These are phyloP conservation scores for Zygosaccharomyces sapae DNA, from an alignment of 1,139 yeast species.

Conservation along the genomic window DNA sequence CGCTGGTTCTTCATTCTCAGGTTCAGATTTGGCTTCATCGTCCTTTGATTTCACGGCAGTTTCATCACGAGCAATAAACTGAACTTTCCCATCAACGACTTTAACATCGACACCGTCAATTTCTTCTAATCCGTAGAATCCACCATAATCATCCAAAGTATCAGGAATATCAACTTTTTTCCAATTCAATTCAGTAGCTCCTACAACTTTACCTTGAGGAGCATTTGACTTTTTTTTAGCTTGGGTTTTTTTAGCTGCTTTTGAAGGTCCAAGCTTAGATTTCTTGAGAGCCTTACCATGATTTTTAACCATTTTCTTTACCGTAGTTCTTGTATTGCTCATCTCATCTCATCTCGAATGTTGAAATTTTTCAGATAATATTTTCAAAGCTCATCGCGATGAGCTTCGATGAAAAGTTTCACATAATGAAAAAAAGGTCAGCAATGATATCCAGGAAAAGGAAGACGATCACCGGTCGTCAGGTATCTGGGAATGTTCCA, in stretches of 20 bases:
- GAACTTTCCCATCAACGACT: conserved; percentile 56
- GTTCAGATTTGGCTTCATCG: conserved; percentile 13
- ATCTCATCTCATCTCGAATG: conserved; percentile 18
- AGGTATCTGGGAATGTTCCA: conserved; percentile 24
- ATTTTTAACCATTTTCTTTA: conserved; percentile 11
- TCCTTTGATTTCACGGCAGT: conserved; percentile 8
- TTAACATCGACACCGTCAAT: conserved; percentile 86
- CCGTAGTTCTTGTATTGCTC: conserved; percentile 12
- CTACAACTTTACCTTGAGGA: conserved; percentile 41
- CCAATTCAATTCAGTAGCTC: conserved; percentile 62
- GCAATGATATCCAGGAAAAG: conserved; percentile 25
- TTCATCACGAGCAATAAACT: conserved; percentile 54
- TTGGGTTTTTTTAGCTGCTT: background rate
- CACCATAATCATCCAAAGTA: conserved; percentile 80
- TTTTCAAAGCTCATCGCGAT: conserved; percentile 1
- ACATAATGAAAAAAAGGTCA: background rate
- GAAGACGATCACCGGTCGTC: conserved; percentile 40
- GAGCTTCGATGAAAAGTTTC: conserved; percentile 1
- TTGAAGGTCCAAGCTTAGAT: background rate
- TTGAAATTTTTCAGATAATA: conserved; percentile 13
- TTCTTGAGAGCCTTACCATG: conserved; percentile 10
- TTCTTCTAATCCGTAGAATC: conserved; percentile 89
- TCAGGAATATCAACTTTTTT: conserved; percentile 78
- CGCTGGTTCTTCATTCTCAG: conserved; percentile 17
- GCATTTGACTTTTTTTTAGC: conserved; percentile 8